These are phyloP conservation scores for Vachellia collinsii DNA, from an alignment of 306 rosid genomes.

Conservation along the genomic window DNA sequence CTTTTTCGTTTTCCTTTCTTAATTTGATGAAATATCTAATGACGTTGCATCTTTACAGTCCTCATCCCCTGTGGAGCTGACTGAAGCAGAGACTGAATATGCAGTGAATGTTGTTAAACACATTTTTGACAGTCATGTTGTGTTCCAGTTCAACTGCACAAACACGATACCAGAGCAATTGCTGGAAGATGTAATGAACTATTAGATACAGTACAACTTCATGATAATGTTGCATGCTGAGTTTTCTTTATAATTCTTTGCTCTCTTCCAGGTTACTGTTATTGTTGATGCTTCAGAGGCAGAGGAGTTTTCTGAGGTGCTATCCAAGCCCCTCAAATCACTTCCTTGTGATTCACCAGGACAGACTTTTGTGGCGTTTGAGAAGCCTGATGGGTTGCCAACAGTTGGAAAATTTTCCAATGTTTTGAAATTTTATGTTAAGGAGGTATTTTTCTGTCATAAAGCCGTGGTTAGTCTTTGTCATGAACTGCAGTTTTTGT, in stretches of 20 bases:
- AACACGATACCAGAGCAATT: slow-evolving; percentile 96
- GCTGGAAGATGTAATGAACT: slow-evolving; percentile 73
- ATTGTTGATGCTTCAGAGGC: slow-evolving; percentile 88
- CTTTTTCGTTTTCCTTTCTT: slow-evolving; percentile 27
- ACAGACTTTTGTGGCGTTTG: slow-evolving; percentile 91
- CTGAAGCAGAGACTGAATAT: slow-evolving; percentile 97
- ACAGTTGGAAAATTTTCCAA: slow-evolving; percentile 87
- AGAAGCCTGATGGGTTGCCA: slow-evolving; percentile 78
- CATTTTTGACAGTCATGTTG: slow-evolving; percentile 84
- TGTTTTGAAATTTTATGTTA: slow-evolving; percentile 73
- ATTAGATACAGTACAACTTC: slow-evolving; percentile 28
- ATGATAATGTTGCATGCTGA: slow-evolving; percentile 12
- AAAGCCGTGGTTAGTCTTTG: slow-evolving; percentile 15
- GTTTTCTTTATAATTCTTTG: slow-evolving; percentile 36
- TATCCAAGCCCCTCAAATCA: slow-evolving; percentile 81
- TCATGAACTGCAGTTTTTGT: background rate
- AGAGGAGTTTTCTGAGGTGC: slow-evolving; percentile 74
- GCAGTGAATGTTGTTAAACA: slow-evolving; percentile 95
- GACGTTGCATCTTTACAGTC: slow-evolving; percentile 60
- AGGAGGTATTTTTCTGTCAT: slow-evolving; percentile 65
- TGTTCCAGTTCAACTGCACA: slow-evolving; percentile 97
- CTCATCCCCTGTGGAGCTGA: slow-evolving; percentile 94
- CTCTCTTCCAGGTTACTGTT: slow-evolving; percentile 70
- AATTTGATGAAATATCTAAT: slow-evolving; percentile 27
- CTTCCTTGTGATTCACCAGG: slow-evolving; percentile 98